phyloP scores from a whole-genome alignment of 495 filamentous ascomycete genomes.

The Aeminium ludgeri region DNA sequence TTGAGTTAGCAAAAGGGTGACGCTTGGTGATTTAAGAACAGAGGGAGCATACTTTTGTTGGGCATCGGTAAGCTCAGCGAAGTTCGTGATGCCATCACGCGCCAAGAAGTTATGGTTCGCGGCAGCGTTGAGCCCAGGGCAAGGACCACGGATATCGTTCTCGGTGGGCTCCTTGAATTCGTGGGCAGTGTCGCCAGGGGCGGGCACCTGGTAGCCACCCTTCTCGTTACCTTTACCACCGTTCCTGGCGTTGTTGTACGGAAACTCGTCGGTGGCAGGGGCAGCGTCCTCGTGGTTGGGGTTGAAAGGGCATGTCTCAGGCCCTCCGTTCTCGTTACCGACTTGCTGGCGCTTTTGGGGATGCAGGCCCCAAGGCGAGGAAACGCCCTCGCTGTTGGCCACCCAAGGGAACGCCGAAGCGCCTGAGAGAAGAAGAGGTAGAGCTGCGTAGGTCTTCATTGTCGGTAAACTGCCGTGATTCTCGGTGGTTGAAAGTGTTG shows the following conservation, averaged over 20 bases:
- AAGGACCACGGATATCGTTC: conserved; percentile 21
- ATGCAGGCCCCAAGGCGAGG: conserved; percentile 17
- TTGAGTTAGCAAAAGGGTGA: conserved; percentile 8
- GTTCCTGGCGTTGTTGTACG: conserved; percentile 25
- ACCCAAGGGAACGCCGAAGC: conserved; percentile 24
- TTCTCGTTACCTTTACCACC: conserved; percentile 22
- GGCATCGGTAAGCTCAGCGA: conserved; percentile 3
- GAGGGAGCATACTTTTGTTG: no score
- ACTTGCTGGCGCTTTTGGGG: conserved; percentile 3
- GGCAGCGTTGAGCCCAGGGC: conserved; percentile 23
- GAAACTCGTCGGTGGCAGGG: conserved; percentile 19
- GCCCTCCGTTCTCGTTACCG: conserved; percentile 4
- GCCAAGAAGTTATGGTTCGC: conserved; percentile 28
- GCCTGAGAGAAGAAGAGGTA: conserved; percentile 3
- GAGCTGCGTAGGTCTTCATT: no score
- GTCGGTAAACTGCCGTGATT: no score
- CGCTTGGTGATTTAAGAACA: no score
- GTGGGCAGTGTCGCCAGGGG: conserved; percentile 17
- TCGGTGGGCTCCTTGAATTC: conserved; percentile 16
- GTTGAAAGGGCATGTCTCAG: conserved; percentile 25
- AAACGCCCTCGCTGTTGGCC: conserved; percentile 20
- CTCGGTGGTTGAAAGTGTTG: no score
- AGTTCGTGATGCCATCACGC: conserved; percentile 29
- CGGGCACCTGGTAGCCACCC: conserved; percentile 27
- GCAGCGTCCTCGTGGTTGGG: conserved; percentile 23